Percentiles rank a stretch among this genome's conserved stretches.
Evolutionary conservation across 106 monocot genomes (phyloP).

Genomic region (Dendrobium officinale): DNA sequence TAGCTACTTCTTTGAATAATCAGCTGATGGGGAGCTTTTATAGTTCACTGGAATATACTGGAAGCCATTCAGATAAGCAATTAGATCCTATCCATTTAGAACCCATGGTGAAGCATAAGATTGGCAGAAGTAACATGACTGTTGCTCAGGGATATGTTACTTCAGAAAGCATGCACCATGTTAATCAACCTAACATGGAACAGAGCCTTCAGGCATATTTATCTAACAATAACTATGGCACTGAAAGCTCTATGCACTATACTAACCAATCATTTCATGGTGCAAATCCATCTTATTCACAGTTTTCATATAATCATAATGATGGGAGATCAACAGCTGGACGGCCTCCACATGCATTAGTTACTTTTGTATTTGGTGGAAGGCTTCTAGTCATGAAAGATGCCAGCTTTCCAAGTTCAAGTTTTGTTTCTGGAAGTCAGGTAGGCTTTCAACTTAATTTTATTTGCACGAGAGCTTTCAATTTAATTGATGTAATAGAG

Average conservation of each 20-base stretch:
- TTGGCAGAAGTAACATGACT: slow-evolving; percentile 16
- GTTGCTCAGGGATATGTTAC: slow-evolving; percentile 29
- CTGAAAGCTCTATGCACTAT: slow-evolving; percentile 27
- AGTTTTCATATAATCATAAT: slow-evolving; percentile 31
- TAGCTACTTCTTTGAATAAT: slow-evolving; percentile 18
- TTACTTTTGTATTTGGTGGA: slow-evolving; percentile 95
- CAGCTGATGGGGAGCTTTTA: slow-evolving; percentile 30
- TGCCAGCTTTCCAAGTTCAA: slow-evolving; percentile 18
- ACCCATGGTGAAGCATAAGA: slow-evolving; percentile 16
- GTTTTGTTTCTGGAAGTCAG: slow-evolving; percentile 48
- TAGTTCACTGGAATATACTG: slow-evolving; percentile 12
- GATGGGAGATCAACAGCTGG: slow-evolving; percentile 75
- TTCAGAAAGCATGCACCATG: slow-evolving; percentile 25
- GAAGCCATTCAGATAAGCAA: slow-evolving; percentile 18
- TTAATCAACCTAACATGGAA: slow-evolving; percentile 39
- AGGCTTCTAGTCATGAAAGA: slow-evolving; percentile 82
- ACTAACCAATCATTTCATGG: slow-evolving; percentile 39
- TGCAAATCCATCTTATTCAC: slow-evolving; percentile 27
- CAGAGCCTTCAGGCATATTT: slow-evolving; percentile 24
- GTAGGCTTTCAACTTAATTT: slow-evolving; percentile 15
- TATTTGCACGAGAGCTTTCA: background rate
- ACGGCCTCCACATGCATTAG: slow-evolving; percentile 87
- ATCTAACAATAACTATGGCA: slow-evolving; percentile 28
- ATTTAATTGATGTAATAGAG: background rate
- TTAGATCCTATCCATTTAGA: slow-evolving; percentile 22